These are phyloP conservation scores for Bullera alba DNA, from an alignment of 768 basidiomycete species.

Conservation along the genomic window DNA sequence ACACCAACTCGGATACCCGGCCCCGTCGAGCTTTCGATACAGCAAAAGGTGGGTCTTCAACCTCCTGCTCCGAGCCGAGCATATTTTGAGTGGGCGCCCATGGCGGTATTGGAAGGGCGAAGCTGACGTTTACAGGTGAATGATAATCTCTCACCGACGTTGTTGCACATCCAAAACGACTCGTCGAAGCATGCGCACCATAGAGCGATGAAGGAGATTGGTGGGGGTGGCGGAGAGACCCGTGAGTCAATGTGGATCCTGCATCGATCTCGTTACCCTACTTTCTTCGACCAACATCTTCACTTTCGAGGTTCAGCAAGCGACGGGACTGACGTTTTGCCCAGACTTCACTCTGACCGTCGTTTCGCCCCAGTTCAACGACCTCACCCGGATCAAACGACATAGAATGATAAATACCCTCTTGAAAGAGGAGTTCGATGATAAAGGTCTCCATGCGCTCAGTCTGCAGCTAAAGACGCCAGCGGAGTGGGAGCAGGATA, in stretches of 20 bases:
- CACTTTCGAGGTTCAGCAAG: too few relatives aligned
- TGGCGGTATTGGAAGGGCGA: neutral
- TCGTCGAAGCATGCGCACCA: slow-evolving; percentile 47
- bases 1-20: slow-evolving; percentile 33
- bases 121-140: slow-evolving; percentile 38
- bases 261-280: too few relatives aligned
- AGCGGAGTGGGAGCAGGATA: slow-evolving; percentile 44
- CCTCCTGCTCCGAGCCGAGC: neutral
- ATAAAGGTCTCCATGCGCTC: slow-evolving; percentile 48
- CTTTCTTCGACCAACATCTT: too few relatives aligned
- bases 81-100: neutral
- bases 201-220: slow-evolving; percentile 47
- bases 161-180: slow-evolving; percentile 47
- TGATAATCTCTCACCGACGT: slow-evolving; percentile 40
- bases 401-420: slow-evolving; percentile 49
- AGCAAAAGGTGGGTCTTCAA: slow-evolving; percentile 35
- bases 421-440: slow-evolving; percentile 48
- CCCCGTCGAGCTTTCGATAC: slow-evolving; percentile 44
- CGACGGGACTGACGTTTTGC: too few relatives aligned
- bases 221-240: slow-evolving; percentile 49
- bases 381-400: slow-evolving; percentile 45
- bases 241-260: slow-evolving; percentile 39
- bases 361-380: slow-evolving; percentile 34
- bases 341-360: slow-evolving; percentile 44
- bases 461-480: slow-evolving; percentile 47